A percentile compares a stretch with the other conserved stretches of the same genome.
Evolutionary conservation across 1,284 basidiomycete species (phyloP).

Genomic region (Tilletia indica): DNA sequence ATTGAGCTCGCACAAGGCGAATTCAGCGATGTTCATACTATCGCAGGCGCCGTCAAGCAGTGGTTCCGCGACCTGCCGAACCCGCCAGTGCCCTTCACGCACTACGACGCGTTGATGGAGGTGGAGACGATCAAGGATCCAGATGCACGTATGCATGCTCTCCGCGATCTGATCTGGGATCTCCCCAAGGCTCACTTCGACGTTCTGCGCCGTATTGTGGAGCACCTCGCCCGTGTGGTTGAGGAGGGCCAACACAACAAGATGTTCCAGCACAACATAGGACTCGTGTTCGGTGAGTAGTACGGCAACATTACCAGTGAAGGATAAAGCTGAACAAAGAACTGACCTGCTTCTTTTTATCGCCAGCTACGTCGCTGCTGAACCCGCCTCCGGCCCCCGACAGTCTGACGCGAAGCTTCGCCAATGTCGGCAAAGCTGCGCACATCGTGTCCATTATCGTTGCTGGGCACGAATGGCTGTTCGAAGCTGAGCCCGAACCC

Average conservation of each 20-base stretch:
- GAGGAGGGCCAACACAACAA: constrained; percentile 46
- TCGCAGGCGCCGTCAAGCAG: constrained; percentile 50
- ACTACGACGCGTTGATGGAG: constrained; percentile 48
- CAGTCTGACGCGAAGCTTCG: constrained; percentile 41
- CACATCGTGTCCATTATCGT: constrained; percentile 54
- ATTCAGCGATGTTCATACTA: constrained; percentile 51
- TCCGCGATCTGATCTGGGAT: constrained; percentile 48
- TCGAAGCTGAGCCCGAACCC: constrained; percentile 45
- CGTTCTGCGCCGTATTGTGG: constrained; percentile 42
- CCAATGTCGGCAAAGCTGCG: constrained; percentile 51
- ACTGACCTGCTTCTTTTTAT: not conserved
- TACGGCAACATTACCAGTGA: not conserved
- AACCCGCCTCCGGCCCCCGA: constrained; percentile 46
- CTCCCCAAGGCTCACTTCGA: constrained; percentile 51
- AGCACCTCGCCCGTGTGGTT: constrained; percentile 48
- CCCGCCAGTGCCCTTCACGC: constrained; percentile 51
- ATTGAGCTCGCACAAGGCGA: constrained; percentile 42
- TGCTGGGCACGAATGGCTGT: constrained; percentile 51
- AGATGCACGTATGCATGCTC: constrained; percentile 46
- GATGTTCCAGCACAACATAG: constrained; percentile 54
- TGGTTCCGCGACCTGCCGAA: constrained; percentile 55
- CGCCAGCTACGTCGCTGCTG: constrained; percentile 41
- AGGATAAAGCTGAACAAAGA: not conserved
- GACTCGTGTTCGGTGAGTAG: constrained; percentile 48
- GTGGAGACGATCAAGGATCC: constrained; percentile 46